phyloP scores from a whole-genome alignment of 495 filamentous ascomycete genomes.

The Chaetomium cochliodes region DNA sequence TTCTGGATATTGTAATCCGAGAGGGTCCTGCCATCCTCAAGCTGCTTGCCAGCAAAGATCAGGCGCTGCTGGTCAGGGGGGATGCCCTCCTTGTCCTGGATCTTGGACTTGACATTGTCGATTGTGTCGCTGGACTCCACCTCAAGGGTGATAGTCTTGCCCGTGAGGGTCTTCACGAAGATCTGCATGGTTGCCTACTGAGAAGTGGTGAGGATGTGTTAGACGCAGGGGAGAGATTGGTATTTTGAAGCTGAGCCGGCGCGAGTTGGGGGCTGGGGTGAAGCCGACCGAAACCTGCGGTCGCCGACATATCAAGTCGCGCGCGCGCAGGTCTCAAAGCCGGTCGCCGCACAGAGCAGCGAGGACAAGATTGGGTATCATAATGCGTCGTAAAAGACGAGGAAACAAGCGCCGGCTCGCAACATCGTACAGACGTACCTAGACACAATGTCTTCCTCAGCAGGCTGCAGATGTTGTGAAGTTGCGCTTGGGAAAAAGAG shows the following conservation, averaged over 20 bases:
- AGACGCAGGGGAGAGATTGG: conserved; percentile 28
- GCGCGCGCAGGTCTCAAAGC: neutral
- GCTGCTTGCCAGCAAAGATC: conserved; percentile 99
- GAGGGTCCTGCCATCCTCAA: conserved; percentile 98
- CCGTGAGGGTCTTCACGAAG: conserved; percentile 99
- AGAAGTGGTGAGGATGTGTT: conserved; percentile 38
- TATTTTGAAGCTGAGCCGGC: conserved; percentile 9
- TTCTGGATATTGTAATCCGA: conserved; percentile 99
- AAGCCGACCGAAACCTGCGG: conserved; percentile 13
- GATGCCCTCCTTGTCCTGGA: conserved; percentile 98
- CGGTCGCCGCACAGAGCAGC: conserved; percentile 14
- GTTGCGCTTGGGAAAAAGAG: conserved; percentile 33
- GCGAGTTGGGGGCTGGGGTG: neutral
- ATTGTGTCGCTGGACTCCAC: conserved; percentile 99
- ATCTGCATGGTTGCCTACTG: conserved; percentile 86
- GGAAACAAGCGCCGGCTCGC: conserved; percentile 29
- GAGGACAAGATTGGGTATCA: conserved; percentile 35
- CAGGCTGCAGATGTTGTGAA: conserved; percentile 50
- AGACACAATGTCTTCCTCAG: conserved; percentile 58
- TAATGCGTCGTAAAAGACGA: conserved; percentile 23
- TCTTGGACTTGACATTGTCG: conserved; percentile 98
- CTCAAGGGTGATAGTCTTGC: conserved; percentile 99
- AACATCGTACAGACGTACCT: conserved; percentile 51
- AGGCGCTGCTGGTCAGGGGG: conserved; percentile 99
- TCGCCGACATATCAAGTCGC: conserved; percentile 10